Conservation (phyloP, 1,139 yeast species). For the Lodderomyces parapsilosis region DNA sequence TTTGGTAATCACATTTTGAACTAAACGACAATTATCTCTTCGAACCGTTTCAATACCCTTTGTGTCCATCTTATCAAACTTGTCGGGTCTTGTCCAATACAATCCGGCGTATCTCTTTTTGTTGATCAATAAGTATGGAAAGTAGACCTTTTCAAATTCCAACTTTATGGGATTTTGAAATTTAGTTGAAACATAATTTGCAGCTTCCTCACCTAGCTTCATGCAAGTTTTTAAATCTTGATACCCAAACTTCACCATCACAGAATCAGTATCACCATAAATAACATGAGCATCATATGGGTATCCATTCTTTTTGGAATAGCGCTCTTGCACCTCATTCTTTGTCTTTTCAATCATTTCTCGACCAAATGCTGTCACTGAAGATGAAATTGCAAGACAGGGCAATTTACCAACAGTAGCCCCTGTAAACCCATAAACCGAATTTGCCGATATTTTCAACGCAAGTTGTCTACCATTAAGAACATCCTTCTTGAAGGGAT, state of each 20-base stretch:
- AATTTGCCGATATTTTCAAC: constrained; percentile 92
- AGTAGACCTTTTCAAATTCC: constrained; percentile 96
- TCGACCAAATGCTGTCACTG: constrained; percentile 95
- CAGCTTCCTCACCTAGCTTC: constrained; percentile 93
- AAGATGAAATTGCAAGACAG: constrained; percentile 92
- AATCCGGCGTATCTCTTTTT: constrained; percentile 97
- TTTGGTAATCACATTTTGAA: constrained; percentile 90
- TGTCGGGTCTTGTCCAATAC: constrained; percentile 90
- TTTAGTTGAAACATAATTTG: constrained; percentile 74
- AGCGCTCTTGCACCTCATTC: constrained; percentile 76
- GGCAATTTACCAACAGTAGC: constrained; percentile 98
- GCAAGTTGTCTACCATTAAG: constrained; percentile 97
- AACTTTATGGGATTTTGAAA: constrained; percentile 87
- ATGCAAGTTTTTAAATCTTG: constrained; percentile 81
- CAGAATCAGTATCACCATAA: constrained; percentile 99
- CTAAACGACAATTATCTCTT: constrained; percentile 94
- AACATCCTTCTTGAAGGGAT: constrained; percentile 90
- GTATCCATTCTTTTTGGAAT: constrained; percentile 77
- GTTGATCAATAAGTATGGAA: constrained; percentile 89
- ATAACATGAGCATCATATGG: constrained; percentile 84
- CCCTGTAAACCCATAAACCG: constrained; percentile 98
- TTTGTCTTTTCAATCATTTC: constrained; percentile 94
- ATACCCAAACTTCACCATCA: constrained; percentile 95
- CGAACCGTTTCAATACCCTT: constrained; percentile 98
- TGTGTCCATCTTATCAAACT: constrained; percentile 95